phyloP scores from a whole-genome alignment of 2,329 filamentous ascomycete genomes.

The Thelonectria discophora region DNA sequence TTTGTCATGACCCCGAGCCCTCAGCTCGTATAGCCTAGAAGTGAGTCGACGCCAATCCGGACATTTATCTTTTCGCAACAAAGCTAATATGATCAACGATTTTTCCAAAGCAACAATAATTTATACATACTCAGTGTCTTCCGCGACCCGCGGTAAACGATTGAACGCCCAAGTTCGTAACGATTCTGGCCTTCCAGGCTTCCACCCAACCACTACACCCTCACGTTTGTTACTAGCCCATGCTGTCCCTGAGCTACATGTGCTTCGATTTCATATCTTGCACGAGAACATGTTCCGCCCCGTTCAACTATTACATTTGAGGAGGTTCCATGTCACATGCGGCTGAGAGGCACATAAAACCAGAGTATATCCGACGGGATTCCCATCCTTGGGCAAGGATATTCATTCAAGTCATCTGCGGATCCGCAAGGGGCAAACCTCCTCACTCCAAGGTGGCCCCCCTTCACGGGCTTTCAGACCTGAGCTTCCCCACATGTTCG shows the following conservation, averaged over 20 bases:
- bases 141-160: neutral
- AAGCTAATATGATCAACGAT: conserved; percentile 26
- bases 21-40: no score
- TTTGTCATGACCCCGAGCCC: no score
- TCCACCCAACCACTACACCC: no score
- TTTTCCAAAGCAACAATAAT: neutral
- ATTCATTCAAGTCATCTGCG: neutral
- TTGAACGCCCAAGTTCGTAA: neutral
- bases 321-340: neutral
- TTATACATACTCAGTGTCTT: neutral
- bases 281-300: neutral
- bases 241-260: neutral
- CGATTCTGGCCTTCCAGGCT: no score
- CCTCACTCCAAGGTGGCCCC: neutral
- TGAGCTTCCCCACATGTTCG: neutral
- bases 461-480: neutral
- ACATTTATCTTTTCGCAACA: no score
- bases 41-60: no score
- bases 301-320: neutral
- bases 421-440: neutral
- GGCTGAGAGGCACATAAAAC: neutral
- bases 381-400: neutral
- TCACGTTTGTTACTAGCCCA: no score
- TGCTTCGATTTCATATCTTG: neutral
- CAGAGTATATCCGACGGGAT: neutral